Conservation (phyloP, 2,329 filamentous ascomycete genomes). For the Aureobasidium musti region DNA sequence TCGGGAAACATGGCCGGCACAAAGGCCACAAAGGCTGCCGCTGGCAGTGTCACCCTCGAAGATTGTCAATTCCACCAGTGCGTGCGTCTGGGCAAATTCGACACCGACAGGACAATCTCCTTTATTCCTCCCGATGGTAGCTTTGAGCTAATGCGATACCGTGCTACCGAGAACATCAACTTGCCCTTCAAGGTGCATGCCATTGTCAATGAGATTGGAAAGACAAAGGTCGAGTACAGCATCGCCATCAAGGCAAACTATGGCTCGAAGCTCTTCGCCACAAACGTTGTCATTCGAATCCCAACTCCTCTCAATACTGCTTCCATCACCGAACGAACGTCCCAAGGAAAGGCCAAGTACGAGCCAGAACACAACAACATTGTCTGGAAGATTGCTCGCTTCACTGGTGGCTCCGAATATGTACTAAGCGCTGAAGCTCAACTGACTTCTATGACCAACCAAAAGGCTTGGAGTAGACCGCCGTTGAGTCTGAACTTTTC, state of each 20-base stretch:
- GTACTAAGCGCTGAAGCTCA: constrained; percentile 92
- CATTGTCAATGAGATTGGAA: constrained; percentile 96
- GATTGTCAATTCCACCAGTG: constrained; percentile 99
- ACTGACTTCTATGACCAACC: constrained; percentile 95
- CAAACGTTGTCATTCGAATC: constrained; percentile 91
- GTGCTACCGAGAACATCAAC: constrained; percentile 97
- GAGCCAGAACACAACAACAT: constrained; percentile 98
- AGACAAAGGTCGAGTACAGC: constrained; percentile 97
- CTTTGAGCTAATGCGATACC: constrained; percentile 98
- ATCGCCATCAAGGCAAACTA: constrained; percentile 98
- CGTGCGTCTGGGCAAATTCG: constrained; percentile 95
- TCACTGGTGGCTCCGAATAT: constrained; percentile 96
- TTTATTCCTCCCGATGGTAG: constrained; percentile 97
- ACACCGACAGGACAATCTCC: constrained; percentile 93
- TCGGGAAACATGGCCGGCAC: constrained; percentile 76
- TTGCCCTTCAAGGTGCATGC: constrained; percentile 98
- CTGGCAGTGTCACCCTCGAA: constrained; percentile 91
- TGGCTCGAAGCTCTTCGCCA: constrained; percentile 92
- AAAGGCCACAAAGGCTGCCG: constrained; percentile 92
- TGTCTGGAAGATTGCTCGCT: constrained; percentile 98
- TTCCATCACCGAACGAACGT: constrained; percentile 86
- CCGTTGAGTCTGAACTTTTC: constrained; percentile 91
- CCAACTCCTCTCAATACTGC: constrained; percentile 97
- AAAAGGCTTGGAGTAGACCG: constrained; percentile 94
- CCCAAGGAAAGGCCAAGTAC: constrained; percentile 96